phyloP scores from a whole-genome alignment of 257 asterid species.

The Solanum phureja region DNA sequence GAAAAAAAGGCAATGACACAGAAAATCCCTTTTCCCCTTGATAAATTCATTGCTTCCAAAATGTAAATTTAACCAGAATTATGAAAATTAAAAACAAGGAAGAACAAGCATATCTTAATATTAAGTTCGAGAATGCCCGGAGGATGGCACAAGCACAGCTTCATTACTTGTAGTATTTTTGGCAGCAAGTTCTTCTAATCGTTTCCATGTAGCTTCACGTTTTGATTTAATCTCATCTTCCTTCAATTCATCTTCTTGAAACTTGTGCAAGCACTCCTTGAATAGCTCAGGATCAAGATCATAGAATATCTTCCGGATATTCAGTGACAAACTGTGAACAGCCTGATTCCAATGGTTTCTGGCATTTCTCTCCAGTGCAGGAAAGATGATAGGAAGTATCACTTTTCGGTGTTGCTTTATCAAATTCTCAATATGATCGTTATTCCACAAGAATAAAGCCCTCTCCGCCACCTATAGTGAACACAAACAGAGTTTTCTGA shows the following conservation, averaged over 20 bases:
- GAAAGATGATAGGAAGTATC: constrained; percentile 72
- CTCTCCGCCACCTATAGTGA: constrained; percentile 68
- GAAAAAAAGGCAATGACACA: background rate
- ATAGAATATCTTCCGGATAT: constrained; percentile 58
- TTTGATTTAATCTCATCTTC: constrained; percentile 35
- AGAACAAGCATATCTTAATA: background rate
- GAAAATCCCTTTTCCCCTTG: background rate
- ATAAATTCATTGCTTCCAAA: background rate
- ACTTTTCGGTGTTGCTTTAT: constrained; percentile 61
- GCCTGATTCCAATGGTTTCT: constrained; percentile 82
- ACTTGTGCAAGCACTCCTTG: constrained; percentile 60
- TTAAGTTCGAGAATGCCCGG: constrained; percentile 12
- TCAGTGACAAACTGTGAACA: constrained; percentile 61
- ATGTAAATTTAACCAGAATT: background rate
- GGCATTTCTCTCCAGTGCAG: constrained; percentile 65
- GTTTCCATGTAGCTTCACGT: constrained; percentile 65
- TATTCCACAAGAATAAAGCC: constrained; percentile 78
- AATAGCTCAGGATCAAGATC: constrained; percentile 72
- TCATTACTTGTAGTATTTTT: constrained; percentile 35
- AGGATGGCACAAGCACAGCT: constrained; percentile 47
- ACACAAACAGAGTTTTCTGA: background rate
- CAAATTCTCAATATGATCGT: constrained; percentile 64
- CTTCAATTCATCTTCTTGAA: constrained; percentile 56
- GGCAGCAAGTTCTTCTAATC: constrained; percentile 49
- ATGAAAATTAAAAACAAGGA: background rate